Evolutionary conservation across 1,284 basidiomycete genomes (phyloP), one percentile per base, ranked within the genome.

Genomic region (Chondrostereum purpureum): DNA sequence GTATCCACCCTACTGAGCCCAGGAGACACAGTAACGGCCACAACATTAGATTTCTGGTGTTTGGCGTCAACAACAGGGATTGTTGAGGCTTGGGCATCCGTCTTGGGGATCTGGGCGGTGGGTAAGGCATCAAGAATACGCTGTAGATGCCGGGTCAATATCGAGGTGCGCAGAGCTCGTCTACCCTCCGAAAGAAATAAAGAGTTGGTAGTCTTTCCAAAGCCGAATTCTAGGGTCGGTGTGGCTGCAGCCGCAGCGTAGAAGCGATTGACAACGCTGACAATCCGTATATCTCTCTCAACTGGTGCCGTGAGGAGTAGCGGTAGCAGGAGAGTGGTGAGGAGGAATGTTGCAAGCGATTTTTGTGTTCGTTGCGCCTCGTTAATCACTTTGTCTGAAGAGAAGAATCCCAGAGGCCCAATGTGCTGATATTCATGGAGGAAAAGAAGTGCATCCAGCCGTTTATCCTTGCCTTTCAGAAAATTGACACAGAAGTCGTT

Each of bases 281-380:
- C 68, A 50, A 93, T 76, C 14, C 90, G 80, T 42, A 94, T 90
- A 53, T 91, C 88, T 36, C 90, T 76, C 58, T 92, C 89, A 4
- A 75, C 69, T 0, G 89, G 90, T 2, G 86, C 83, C 22, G 86
- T 79, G 12, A 93, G 76, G 2, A 93, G 67, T 21, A 75, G 70
- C 2, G 90, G 90, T 0, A 93, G 73, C 0, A 93, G 72, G 3
- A 89, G 69, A 0, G 89, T 92, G 5, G 78, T 71, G 13, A 92
- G 70, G 41, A 92, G 69, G 64, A 91, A 93, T 11, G 83, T 83
- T n/a, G 81, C 78, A 35, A 86, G 60, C 0, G 82, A 76, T 1
- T 63, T 63, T 0, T 62, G 58, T 43, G 75, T 72, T 39, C 80
- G 66, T 48, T 60, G 58, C 48, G 58, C 51, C 42, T 68, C 67